These are phyloP conservation scores for Cochlearia excelsa DNA, from an alignment of 345 rosid genomes.

Conservation along the genomic window DNA sequence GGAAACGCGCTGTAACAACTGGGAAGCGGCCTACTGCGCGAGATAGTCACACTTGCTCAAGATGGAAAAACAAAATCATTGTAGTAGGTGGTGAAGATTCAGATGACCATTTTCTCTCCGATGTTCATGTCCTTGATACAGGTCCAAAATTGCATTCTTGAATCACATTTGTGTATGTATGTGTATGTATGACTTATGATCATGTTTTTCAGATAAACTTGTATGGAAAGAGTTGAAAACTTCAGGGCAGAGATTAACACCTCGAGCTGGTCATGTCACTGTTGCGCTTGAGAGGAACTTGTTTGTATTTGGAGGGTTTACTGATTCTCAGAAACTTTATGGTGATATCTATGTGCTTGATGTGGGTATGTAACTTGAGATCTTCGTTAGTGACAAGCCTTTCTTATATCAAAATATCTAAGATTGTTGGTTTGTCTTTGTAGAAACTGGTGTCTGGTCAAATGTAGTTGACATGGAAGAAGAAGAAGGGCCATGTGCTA, in stretches of 20 bases:
- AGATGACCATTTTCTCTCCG: slow-evolving; percentile 75
- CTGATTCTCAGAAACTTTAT: slow-evolving; percentile 72
- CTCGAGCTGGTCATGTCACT: slow-evolving; percentile 96
- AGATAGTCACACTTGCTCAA: slow-evolving; percentile 91
- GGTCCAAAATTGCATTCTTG: slow-evolving; percentile 40
- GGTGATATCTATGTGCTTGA: slow-evolving; percentile 80
- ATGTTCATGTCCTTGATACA: slow-evolving; percentile 90
- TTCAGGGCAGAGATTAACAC: slow-evolving; percentile 66
- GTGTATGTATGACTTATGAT: slow-evolving; percentile 17
- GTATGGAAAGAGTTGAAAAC: slow-evolving; percentile 76
- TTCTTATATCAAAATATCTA: neutral
- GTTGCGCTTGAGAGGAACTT: slow-evolving; percentile 73
- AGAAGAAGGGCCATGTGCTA: slow-evolving; percentile 68
- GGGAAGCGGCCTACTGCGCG: slow-evolving; percentile 88
- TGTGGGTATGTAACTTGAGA: slow-evolving; percentile 56
- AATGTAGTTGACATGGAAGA: slow-evolving; percentile 54
- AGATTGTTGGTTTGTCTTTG: slow-evolving; percentile 8
- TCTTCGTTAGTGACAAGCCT: neutral
- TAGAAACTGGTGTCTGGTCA: slow-evolving; percentile 81
- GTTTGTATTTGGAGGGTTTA: slow-evolving; percentile 92
- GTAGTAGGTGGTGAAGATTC: slow-evolving; percentile 98
- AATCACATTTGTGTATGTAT: neutral
- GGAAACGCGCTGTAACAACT: slow-evolving; percentile 71
- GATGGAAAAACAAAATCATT: slow-evolving; percentile 79
- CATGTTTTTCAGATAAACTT: slow-evolving; percentile 53